Conservation (phyloP, 2,329 filamentous ascomycete genomes). For the Raffaelea albimanens region DNA sequence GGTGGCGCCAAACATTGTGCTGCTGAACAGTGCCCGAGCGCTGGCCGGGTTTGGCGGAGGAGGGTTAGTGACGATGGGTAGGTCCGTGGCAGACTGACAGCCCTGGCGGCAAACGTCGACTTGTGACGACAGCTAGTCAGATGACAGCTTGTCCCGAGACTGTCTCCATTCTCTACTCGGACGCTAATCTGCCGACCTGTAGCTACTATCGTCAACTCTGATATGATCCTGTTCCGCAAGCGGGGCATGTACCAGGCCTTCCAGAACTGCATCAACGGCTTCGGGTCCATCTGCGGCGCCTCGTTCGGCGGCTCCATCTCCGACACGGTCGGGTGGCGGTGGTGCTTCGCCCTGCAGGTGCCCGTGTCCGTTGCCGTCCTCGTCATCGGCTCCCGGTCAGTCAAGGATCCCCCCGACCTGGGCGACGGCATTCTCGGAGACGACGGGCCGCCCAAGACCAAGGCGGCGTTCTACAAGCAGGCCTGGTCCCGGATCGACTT, state of each 20-base stretch:
- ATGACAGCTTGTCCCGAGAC: too few relatives aligned
- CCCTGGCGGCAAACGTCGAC: too few relatives aligned
- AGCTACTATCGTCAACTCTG: slow-evolving; percentile 62
- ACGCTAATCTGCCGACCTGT: too few relatives aligned
- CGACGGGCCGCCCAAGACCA: too few relatives aligned
- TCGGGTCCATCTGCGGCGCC: slow-evolving; percentile 59
- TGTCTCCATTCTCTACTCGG: too few relatives aligned
- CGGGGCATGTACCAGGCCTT: slow-evolving; percentile 65
- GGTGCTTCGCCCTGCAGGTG: slow-evolving; percentile 55
- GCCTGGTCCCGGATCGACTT: slow-evolving; percentile 50
- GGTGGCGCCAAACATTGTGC: slow-evolving; percentile 36
- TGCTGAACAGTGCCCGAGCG: slow-evolving; percentile 41
- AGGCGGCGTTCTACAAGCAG: slow-evolving; percentile 16
- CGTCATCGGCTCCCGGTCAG: neutral
- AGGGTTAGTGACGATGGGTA: slow-evolving; percentile 57
- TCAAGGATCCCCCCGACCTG: neutral
- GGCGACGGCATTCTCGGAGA: neutral
- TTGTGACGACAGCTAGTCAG: too few relatives aligned
- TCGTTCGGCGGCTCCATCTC: slow-evolving; percentile 60
- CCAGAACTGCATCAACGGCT: slow-evolving; percentile 62
- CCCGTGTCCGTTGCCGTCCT: slow-evolving; percentile 49
- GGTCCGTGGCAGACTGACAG: neutral
- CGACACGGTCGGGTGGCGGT: slow-evolving; percentile 58
- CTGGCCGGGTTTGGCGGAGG: slow-evolving; percentile 53
- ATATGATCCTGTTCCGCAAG: slow-evolving; percentile 60